Evolutionary conservation across 23 red algal species (phyloP).

Genomic region (Gracilaria domingensis): DNA sequence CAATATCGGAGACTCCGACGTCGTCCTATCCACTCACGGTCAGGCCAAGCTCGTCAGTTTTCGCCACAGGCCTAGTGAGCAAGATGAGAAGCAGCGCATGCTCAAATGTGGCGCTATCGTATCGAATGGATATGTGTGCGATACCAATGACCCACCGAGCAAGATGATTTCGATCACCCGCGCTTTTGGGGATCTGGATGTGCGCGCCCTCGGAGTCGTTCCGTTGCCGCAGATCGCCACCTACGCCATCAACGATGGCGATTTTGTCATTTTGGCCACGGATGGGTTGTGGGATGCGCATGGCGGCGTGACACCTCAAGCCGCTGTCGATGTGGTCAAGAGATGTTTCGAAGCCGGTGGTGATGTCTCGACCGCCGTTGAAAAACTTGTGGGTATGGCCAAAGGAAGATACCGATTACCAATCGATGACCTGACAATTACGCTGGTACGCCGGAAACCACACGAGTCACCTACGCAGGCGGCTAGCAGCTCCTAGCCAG

Average conservation of each 20-base stretch:
- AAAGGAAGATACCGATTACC: constrained; percentile 27
- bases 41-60: constrained; percentile 8
- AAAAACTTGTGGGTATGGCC: constrained; percentile 20
- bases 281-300: constrained; percentile 80
- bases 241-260: constrained; percentile 28
- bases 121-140: constrained; percentile 29
- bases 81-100: constrained; percentile 14
- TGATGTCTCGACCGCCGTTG: neutral
- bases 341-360: constrained; percentile 16
- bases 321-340: constrained; percentile 39
- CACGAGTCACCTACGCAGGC: constrained; percentile 3
- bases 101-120: constrained; percentile 39
- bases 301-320: constrained; percentile 39
- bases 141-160: constrained; percentile 1
- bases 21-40: neutral
- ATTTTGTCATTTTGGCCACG: constrained; percentile 69
- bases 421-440: constrained; percentile 48
- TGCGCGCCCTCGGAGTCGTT: constrained; percentile 49
- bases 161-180: constrained; percentile 68
- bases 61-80: constrained; percentile 5
- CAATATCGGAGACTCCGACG: constrained; percentile 60
- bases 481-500: constrained; percentile 12
- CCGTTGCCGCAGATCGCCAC: constrained; percentile 25
- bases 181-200: constrained; percentile 55
- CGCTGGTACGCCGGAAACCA: constrained; percentile 6